phyloP scores from a whole-genome alignment of 2,329 filamentous ascomycete genomes.

The Penicillium griseofulvum region DNA sequence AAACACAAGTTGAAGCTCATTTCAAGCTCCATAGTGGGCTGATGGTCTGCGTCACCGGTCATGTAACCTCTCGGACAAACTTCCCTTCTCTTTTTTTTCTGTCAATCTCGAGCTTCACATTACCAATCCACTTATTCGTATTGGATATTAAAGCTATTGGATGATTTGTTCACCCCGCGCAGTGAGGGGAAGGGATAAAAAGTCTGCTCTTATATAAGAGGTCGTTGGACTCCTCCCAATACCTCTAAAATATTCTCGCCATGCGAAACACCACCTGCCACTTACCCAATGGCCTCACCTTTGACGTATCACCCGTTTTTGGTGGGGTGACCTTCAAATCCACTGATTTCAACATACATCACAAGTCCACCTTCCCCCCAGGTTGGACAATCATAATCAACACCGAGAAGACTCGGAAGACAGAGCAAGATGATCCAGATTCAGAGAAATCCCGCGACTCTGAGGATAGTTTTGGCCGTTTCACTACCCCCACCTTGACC shows the following conservation, averaged over 20 bases:
- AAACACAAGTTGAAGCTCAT: background rate
- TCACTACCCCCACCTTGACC: conserved; percentile 69
- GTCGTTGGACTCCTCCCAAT: background rate
- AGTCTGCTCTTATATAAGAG: background rate
- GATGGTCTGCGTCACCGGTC: conserved; percentile 6
- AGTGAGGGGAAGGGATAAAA: conserved; percentile 9
- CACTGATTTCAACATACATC: conserved; percentile 64
- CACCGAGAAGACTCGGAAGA: conserved; percentile 53
- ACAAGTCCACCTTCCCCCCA: conserved; percentile 65
- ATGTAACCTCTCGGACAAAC: background rate
- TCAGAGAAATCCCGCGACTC: conserved; percentile 18
- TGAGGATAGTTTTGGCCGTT: conserved; percentile 49
- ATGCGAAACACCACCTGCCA: conserved; percentile 44
- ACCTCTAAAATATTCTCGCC: conserved; percentile 3
- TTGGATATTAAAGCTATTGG: background rate
- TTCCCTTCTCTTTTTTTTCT: background rate
- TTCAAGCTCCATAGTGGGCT: conserved; percentile 1
- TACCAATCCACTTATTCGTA: conserved; percentile 1
- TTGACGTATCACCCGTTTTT: conserved; percentile 81
- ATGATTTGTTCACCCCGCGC: conserved; percentile 4
- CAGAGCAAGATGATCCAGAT: conserved; percentile 5
- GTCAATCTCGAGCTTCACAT: conserved; percentile 1
- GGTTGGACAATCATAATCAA: conserved; percentile 90
- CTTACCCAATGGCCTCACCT: conserved; percentile 82
- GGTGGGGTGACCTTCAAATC: conserved; percentile 89